Evolutionary conservation across 805 yeast genomes (phyloP).

Genomic region (Schwanniomyces occidentalis): DNA sequence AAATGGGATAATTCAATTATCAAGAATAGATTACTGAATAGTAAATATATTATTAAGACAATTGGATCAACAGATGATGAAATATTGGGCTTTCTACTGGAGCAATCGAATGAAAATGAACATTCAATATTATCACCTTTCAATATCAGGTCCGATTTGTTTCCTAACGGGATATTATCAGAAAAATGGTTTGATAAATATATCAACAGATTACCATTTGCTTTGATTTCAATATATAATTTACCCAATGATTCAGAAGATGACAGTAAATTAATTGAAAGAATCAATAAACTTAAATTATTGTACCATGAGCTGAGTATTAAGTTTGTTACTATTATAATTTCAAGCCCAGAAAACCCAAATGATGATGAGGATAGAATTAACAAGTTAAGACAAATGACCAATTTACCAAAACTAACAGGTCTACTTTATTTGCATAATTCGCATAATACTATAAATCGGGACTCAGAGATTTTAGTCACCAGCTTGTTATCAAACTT

Average conservation of each 20-base stretch:
- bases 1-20: slow-evolving; percentile 42
- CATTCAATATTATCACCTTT: slow-evolving; percentile 41
- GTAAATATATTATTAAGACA: slow-evolving; percentile 28
- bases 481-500: slow-evolving; percentile 30
- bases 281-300: slow-evolving; percentile 16
- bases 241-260: slow-evolving; percentile 15
- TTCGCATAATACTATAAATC: slow-evolving; percentile 11
- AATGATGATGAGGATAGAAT: slow-evolving; percentile 22
- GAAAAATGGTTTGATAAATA: slow-evolving; percentile 39
- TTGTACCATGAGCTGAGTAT: slow-evolving; percentile 11
- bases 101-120: slow-evolving; percentile 6
- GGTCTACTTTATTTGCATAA: slow-evolving; percentile 29
- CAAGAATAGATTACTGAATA: slow-evolving; percentile 33
- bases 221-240: slow-evolving; percentile 20
- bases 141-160: slow-evolving; percentile 26
- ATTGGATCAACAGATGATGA: slow-evolving; percentile 6
- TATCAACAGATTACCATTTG: slow-evolving; percentile 30
- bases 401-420: slow-evolving; percentile 29
- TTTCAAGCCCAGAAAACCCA: slow-evolving; percentile 14
- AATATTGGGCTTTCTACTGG: neutral
- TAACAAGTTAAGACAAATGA: slow-evolving; percentile 22
- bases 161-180: slow-evolving; percentile 32
- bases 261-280: slow-evolving; percentile 14
- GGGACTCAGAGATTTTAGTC: slow-evolving; percentile 33
- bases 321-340: slow-evolving; percentile 25